Base-by-base conservation (phyloP, 2,329 filamentous ascomycete species). In the Xenoacremonium recifei region DNA sequence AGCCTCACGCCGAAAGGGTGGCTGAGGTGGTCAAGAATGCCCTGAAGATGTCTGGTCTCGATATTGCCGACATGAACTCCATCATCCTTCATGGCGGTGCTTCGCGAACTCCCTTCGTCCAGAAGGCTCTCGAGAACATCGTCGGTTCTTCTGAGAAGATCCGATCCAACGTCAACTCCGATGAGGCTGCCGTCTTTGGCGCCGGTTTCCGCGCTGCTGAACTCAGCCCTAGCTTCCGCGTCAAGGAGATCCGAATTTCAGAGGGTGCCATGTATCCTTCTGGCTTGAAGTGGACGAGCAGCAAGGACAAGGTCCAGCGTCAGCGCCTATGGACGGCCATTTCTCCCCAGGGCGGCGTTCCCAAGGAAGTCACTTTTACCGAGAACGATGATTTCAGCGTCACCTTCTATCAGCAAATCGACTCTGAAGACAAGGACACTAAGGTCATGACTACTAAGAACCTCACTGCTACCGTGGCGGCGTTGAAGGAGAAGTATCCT, bases 101-200 rank as follows among this genome's bases (percentile, higher is more conserved):
- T 33, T 85, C 89, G 34, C 83, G 93, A 47, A 97, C 92, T 7
- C 93, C 93, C 0, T 96, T 97, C 57, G 89, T 99, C 10, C 92
- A 97, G 65, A 92, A 85, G 67, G 79, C 86, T 57, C 80, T 99
- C 13, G 90, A 96, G 68, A 80, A 82, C 48, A 67, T 87, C 32
- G 79, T 84, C 37, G 87, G 88, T 27, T 79, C 77, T 15, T 68
- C 82, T 6, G 82, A 86, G 38, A 96, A 95, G 73, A 76, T 99
- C 45, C 85, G 90, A 51, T 87, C 85, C 60, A 99, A 95, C 57
- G 93, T 99, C 61, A 99, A 99, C 70, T 87, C 92, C 10, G 93
- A 99, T 59, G 93, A 99, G 69, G 87, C 93, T 18, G 93, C 93
- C 37, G 93, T 95, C 9, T 95, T 97, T 65, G 93, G 93, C 56